Evolutionary conservation across 225 moss, liverwort and hornwort species (phyloP).

Genomic region (Polytrichum formosum): DNA sequence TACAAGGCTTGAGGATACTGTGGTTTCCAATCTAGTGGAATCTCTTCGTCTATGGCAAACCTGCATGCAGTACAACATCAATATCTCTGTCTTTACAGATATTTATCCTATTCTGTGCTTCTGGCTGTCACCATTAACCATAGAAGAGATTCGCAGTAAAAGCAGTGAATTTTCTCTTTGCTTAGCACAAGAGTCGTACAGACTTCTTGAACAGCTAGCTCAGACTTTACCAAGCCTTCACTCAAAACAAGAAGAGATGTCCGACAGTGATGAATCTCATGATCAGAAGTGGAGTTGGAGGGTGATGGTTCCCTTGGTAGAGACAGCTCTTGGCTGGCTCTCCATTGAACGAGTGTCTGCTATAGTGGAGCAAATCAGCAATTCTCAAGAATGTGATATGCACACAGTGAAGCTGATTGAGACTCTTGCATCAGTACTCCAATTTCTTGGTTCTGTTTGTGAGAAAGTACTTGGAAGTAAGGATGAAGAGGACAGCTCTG

Average conservation of each 20-base stretch:
- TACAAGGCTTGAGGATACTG: constrained; percentile 26
- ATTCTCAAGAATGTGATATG: constrained; percentile 13
- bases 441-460: constrained; percentile 80
- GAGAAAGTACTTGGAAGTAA: constrained; percentile 56
- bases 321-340: constrained; percentile 85
- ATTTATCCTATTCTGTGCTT: constrained; percentile 80
- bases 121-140: constrained; percentile 72
- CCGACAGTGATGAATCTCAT: constrained; percentile 30
- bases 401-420: constrained; percentile 43
- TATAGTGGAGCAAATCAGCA: constrained; percentile 18
- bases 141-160: constrained; percentile 47
- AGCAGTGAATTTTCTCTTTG: constrained; percentile 26
- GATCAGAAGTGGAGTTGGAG: constrained; percentile 86
- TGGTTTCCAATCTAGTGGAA: constrained; percentile 42
- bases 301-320: constrained; percentile 75
- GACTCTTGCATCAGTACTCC: constrained; percentile 62
- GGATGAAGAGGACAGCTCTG: constrained; percentile 17
- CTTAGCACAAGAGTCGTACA: constrained; percentile 76
- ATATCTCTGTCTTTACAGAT: constrained; percentile 68
- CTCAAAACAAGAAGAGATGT: constrained; percentile 26
- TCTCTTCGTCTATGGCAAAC: constrained; percentile 79
- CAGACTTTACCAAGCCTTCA: constrained; percentile 75
- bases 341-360: constrained; percentile 52
- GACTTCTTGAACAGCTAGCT: constrained; percentile 68
- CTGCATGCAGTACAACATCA: constrained; percentile 78